These are phyloP conservation scores for Zea luxurians DNA, from an alignment of 176 grass and related monocot genomes.

Conservation along the genomic window DNA sequence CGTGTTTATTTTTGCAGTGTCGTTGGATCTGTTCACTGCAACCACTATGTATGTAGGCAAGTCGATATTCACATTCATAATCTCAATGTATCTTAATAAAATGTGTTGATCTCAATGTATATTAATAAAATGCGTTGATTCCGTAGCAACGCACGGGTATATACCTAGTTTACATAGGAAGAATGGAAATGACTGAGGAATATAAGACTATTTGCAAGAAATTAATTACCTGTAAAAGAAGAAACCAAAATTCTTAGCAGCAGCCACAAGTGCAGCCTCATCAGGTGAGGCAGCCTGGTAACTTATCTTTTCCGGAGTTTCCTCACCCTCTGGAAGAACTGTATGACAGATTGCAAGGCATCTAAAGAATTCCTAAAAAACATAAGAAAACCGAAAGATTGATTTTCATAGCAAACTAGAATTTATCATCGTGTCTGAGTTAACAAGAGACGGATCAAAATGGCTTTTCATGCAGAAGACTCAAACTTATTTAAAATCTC, in stretches of 20 bases:
- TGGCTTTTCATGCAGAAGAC: slow-evolving; percentile 11
- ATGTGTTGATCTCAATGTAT: too few species aligned
- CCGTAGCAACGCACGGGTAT: too few species aligned
- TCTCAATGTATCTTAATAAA: too few species aligned
- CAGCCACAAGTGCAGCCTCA: slow-evolving; percentile 94
- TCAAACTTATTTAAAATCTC: slow-evolving; percentile 24
- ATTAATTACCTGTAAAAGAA: slow-evolving; percentile 89
- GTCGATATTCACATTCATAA: too few species aligned
- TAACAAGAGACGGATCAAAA: not conserved
- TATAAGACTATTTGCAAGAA: slow-evolving; percentile 6
- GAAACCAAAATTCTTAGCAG: slow-evolving; percentile 96
- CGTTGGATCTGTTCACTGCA: too few species aligned
- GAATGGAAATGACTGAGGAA: slow-evolving; percentile 29
- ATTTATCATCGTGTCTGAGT: not conserved
- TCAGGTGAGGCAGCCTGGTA: slow-evolving; percentile 99
- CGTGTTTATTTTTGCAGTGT: too few species aligned
- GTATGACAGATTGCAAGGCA: slow-evolving; percentile 99
- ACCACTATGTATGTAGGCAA: too few species aligned
- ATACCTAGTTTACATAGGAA: not conserved
- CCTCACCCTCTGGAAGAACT: slow-evolving; percentile 98
- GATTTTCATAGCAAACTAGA: not conserved
- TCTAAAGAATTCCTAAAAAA: slow-evolving; percentile 96
- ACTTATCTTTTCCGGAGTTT: slow-evolving; percentile 87
- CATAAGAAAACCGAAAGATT: slow-evolving; percentile 30
- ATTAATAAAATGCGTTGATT: too few species aligned